phyloP scores from a whole-genome alignment of 2,329 filamentous ascomycete species.

The Teratosphaeria nubilosa region DNA sequence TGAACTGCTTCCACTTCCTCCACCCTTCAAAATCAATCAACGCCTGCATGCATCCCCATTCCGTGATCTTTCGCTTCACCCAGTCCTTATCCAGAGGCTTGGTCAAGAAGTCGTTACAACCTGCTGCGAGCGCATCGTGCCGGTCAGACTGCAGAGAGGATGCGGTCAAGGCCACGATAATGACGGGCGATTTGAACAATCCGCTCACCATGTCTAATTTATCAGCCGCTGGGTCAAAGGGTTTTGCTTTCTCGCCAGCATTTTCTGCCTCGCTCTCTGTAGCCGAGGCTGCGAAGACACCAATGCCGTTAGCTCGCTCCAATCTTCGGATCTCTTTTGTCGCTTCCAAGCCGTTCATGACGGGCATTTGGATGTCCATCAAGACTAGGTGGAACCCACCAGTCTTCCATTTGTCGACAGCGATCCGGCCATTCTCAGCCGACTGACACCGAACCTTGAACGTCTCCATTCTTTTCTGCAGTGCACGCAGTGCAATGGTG shows the following conservation, averaged over 20 bases:
- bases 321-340: slow-evolving; percentile 88
- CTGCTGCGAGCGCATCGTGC: slow-evolving; percentile 86
- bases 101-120: slow-evolving; percentile 96
- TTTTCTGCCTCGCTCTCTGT: slow-evolving; percentile 13
- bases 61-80: slow-evolving; percentile 94
- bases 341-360: slow-evolving; percentile 61
- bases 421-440: slow-evolving; percentile 90
- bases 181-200: slow-evolving; percentile 91
- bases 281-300: slow-evolving; percentile 55
- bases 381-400: slow-evolving; percentile 93
- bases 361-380: slow-evolving; percentile 65
- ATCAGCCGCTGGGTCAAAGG: slow-evolving; percentile 49
- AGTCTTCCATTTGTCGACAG: slow-evolving; percentile 82
- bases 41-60: slow-evolving; percentile 99
- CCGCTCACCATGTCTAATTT: slow-evolving; percentile 52
- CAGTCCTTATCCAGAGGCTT: slow-evolving; percentile 96
- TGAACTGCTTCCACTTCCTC: slow-evolving; percentile 90
- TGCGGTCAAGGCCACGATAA: slow-evolving; percentile 92
- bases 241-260: not conserved
- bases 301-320: slow-evolving; percentile 84
- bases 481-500: slow-evolving; percentile 85
- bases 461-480: slow-evolving; percentile 92
- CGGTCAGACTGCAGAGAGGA: slow-evolving; percentile 91
- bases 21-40: slow-evolving; percentile 97
- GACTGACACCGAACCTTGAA: slow-evolving; percentile 94